These are phyloP conservation scores for Bolboschoenus planiculmis DNA, from an alignment of 176 grass and related monocot species.

Conservation along the genomic window DNA sequence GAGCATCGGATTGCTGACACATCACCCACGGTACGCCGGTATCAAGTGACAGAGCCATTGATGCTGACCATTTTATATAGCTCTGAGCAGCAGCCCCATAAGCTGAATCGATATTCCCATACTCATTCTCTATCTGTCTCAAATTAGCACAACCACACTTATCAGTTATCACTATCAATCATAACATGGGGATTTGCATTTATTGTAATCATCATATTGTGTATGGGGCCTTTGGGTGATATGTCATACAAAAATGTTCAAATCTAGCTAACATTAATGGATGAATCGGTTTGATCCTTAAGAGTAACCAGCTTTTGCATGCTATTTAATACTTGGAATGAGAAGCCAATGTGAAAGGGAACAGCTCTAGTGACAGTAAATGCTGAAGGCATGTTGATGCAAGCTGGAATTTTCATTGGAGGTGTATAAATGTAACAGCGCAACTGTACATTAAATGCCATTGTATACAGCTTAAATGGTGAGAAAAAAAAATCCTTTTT, in stretches of 20 bases:
- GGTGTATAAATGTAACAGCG: not conserved
- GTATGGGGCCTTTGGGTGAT: not conserved
- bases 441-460: not conserved
- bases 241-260: not conserved
- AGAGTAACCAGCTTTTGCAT: not conserved
- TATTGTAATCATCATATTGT: not conserved
- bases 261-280: not conserved
- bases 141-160: not conserved
- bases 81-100: slow-evolving; percentile 59
- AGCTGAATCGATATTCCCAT: slow-evolving; percentile 61
- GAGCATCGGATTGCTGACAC: slow-evolving; percentile 91
- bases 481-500: not conserved
- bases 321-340: not conserved
- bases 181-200: not conserved
- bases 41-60: slow-evolving; percentile 85
- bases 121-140: slow-evolving; percentile 77
- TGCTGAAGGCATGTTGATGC: slow-evolving; percentile 5
- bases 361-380: slow-evolving; percentile 12
- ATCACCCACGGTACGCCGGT: slow-evolving; percentile 98
- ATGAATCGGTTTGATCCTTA: not conserved
- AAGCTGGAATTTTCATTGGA: slow-evolving; percentile 7
- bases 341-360: not conserved
- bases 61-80: slow-evolving; percentile 85
- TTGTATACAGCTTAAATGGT: not conserved
- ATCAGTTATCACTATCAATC: not conserved